A percentile compares a stretch with the other conserved stretches of the same genome.
Evolutionary conservation across 495 filamentous ascomycete species (phyloP).

Genomic region (Usnea hakonensis): DNA sequence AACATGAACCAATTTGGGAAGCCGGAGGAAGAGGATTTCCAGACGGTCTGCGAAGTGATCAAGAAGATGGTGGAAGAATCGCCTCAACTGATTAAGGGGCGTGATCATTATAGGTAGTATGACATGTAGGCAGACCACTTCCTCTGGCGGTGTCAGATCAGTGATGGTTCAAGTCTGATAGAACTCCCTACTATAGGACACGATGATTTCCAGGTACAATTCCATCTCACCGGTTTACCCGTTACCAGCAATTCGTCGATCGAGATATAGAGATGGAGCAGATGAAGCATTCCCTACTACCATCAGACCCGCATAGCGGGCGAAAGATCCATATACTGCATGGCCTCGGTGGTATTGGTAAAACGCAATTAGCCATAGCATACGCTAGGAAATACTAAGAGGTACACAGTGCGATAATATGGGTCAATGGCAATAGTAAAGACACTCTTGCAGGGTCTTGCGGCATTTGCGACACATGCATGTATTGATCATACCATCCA

Average conservation of each 20-base stretch:
- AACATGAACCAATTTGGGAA: neutral
- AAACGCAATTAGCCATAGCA: constrained; percentile 1
- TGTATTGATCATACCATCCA: constrained; percentile 10
- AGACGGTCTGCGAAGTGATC: neutral
- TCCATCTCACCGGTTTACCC: neutral
- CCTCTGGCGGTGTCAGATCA: too few relatives aligned
- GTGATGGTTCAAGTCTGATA: too few relatives aligned
- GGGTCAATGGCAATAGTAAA: neutral
- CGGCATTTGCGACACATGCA: neutral
- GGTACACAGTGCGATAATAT: neutral
- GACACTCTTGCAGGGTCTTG: neutral
- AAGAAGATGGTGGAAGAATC: neutral
- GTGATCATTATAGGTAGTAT: neutral
- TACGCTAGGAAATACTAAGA: neutral
- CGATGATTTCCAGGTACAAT: too few relatives aligned
- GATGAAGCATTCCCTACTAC: neutral
- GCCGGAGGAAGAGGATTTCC: constrained; percentile 2
- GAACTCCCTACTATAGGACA: too few relatives aligned
- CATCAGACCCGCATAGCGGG: neutral
- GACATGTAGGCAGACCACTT: neutral
- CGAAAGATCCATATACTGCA: neutral
- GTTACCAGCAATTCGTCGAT: too few relatives aligned
- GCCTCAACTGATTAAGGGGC: neutral
- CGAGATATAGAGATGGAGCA: neutral
- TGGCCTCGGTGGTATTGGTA: neutral